Conservation (phyloP, 176 grass and related monocot genomes). For the Alopecurus myosuroides region DNA sequence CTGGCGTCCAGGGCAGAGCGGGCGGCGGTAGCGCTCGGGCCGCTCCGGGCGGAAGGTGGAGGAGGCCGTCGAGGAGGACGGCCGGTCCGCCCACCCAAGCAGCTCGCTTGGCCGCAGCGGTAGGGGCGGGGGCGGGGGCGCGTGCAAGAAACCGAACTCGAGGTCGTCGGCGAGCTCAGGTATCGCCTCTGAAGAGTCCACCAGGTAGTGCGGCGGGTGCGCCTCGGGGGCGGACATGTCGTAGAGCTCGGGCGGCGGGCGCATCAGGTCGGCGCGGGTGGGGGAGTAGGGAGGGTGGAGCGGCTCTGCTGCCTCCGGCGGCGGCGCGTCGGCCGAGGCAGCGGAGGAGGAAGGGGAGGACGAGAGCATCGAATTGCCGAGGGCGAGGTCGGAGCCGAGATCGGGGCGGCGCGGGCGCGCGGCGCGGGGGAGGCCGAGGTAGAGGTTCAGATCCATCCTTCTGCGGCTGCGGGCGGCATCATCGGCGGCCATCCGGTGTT, state of each 20-base stretch:
- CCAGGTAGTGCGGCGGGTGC: slow-evolving; percentile 22
- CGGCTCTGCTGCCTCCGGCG: background rate
- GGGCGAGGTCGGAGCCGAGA: slow-evolving; percentile 90
- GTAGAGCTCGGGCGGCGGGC: slow-evolving; percentile 33
- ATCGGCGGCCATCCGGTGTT: slow-evolving; percentile 44
- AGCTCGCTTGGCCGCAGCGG: slow-evolving; percentile 17
- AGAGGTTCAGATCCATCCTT: slow-evolving; percentile 98
- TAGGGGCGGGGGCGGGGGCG: background rate
- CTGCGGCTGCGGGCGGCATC: slow-evolving; percentile 53
- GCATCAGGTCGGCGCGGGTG: slow-evolving; percentile 28
- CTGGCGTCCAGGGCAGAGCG: slow-evolving; percentile 35
- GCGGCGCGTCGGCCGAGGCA: slow-evolving; percentile 49
- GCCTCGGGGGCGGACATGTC: slow-evolving; percentile 7
- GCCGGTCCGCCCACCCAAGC: slow-evolving; percentile 31
- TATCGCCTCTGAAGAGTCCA: background rate
- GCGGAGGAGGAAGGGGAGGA: slow-evolving; percentile 48
- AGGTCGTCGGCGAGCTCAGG: slow-evolving; percentile 31
- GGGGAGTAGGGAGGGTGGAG: slow-evolving; percentile 30
- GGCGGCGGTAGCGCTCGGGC: slow-evolving; percentile 32
- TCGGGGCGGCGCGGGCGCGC: slow-evolving; percentile 58
- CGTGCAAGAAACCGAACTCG: slow-evolving; percentile 43
- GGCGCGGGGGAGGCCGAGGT: slow-evolving; percentile 76
- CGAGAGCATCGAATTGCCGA: slow-evolving; percentile 55
- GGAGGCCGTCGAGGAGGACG: slow-evolving; percentile 53
- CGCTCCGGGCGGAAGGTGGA: slow-evolving; percentile 42